phyloP scores from a whole-genome alignment of 179 eudicot genomes.

The Actinidia chinensis region DNA sequence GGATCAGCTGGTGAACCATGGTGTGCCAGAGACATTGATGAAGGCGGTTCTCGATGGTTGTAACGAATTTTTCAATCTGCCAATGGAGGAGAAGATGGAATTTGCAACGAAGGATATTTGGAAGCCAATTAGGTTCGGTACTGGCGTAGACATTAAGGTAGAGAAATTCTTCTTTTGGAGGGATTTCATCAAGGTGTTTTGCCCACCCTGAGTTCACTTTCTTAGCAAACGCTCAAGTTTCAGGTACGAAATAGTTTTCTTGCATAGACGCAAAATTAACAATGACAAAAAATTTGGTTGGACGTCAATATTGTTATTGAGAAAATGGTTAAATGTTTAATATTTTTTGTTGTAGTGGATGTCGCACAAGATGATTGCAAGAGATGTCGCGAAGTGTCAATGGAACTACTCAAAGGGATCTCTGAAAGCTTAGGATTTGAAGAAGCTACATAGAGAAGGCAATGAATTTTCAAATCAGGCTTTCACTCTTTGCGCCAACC shows the following conservation, averaged over 20 bases:
- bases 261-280: too few species aligned
- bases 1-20: slow-evolving; percentile 61
- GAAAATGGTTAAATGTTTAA: neutral
- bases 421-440: slow-evolving; percentile 50
- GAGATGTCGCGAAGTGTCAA: slow-evolving; percentile 28
- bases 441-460: slow-evolving; percentile 29
- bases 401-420: slow-evolving; percentile 41
- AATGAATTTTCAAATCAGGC: slow-evolving; percentile 28
- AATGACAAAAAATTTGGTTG: too few species aligned
- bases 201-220: slow-evolving; percentile 53
- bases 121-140: slow-evolving; percentile 55
- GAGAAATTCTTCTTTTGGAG: slow-evolving; percentile 55
- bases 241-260: slow-evolving; percentile 54
- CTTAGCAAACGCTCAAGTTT: slow-evolving; percentile 44
- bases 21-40: slow-evolving; percentile 44
- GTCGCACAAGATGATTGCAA: slow-evolving; percentile 34
- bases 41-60: slow-evolving; percentile 31
- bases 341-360: slow-evolving; percentile 28
- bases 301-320: too few species aligned
- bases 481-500: slow-evolving; percentile 39
- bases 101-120: slow-evolving; percentile 38
- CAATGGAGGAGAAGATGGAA: slow-evolving; percentile 46
- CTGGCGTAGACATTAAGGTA: slow-evolving; percentile 39
- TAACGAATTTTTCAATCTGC: slow-evolving; percentile 43
- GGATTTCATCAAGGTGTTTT: slow-evolving; percentile 46